Conservation (phyloP, 768 basidiomycete species). For the Lyophyllum atratum region DNA sequence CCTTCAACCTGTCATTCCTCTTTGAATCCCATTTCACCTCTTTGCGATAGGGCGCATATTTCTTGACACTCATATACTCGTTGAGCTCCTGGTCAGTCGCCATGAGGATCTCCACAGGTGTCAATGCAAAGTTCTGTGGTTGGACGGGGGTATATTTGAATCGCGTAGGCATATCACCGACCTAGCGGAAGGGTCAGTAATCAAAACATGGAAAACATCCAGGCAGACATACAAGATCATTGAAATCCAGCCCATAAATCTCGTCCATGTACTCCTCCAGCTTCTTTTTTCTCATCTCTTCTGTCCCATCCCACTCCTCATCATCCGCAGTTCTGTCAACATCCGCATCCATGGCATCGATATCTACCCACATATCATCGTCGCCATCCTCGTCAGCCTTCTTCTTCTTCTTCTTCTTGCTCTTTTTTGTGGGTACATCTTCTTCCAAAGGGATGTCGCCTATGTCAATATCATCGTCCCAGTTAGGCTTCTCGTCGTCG, state of each 20-base stretch:
- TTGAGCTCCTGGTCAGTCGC: slow-evolving; percentile 95
- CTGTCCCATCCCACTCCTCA: slow-evolving; percentile 85
- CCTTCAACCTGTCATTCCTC: slow-evolving; percentile 65
- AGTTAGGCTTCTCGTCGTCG: slow-evolving; percentile 67
- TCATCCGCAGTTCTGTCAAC: slow-evolving; percentile 42
- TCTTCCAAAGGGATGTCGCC: slow-evolving; percentile 56
- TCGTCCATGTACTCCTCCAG: slow-evolving; percentile 91
- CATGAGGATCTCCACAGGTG: slow-evolving; percentile 84
- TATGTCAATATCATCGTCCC: slow-evolving; percentile 91
- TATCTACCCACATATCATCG: slow-evolving; percentile 57
- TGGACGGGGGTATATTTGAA: slow-evolving; percentile 87
- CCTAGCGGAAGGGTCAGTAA: slow-evolving; percentile 43
- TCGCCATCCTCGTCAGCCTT: slow-evolving; percentile 38
- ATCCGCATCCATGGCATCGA: slow-evolving; percentile 55
- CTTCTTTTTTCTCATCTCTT: slow-evolving; percentile 84
- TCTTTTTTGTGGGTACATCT: slow-evolving; percentile 37
- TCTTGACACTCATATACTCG: slow-evolving; percentile 85
- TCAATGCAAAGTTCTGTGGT: slow-evolving; percentile 65
- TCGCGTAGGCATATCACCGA: slow-evolving; percentile 86
- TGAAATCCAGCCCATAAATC: slow-evolving; percentile 89
- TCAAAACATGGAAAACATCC: neutral
- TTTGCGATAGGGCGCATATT: slow-evolving; percentile 87
- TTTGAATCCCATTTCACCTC: slow-evolving; percentile 61
- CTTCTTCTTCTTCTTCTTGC: slow-evolving; percentile 62
- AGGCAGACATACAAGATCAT: slow-evolving; percentile 75